A percentile compares a stretch with the other conserved stretches of the same genome.
phyloP scores from a whole-genome alignment of 441 rosid species.

The Populus hybrid region DNA sequence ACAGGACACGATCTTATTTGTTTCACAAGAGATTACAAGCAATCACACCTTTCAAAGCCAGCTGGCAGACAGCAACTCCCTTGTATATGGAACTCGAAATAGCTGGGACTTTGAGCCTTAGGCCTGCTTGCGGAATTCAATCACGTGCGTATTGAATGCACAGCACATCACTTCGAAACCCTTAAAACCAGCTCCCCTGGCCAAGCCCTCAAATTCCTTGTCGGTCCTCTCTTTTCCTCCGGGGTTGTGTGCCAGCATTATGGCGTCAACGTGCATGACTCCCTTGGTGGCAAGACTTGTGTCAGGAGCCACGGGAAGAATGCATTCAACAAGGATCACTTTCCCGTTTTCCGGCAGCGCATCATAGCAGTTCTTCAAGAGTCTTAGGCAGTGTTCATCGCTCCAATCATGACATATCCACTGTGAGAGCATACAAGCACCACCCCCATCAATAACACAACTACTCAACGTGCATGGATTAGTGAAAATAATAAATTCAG shows the following conservation, averaged over 20 bases:
- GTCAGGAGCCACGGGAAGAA: slow-evolving; percentile 57
- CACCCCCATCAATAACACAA: no score
- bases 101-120: no score
- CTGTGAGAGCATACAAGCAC: slow-evolving; percentile 19
- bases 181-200: slow-evolving; percentile 66
- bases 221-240: slow-evolving; percentile 89
- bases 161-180: slow-evolving; percentile 57
- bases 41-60: no score
- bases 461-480: not conserved
- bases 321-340: slow-evolving; percentile 59
- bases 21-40: no score
- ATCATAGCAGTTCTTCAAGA: slow-evolving; percentile 62
- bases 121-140: slow-evolving; percentile 62
- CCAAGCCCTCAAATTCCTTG: slow-evolving; percentile 72
- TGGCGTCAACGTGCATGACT: slow-evolving; percentile 50
- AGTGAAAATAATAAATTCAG: not conserved
- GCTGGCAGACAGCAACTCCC: no score
- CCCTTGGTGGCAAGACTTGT: slow-evolving; percentile 45
- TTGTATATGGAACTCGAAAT: no score
- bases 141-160: slow-evolving; percentile 54
- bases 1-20: no score
- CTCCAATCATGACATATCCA: slow-evolving; percentile 86
- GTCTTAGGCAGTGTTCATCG: slow-evolving; percentile 55
- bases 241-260: slow-evolving; percentile 73
- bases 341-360: slow-evolving; percentile 66